Evolutionary conservation across 129 eudicot species (phyloP), one percentile per base, ranked within the genome.

Genomic region (Flaveria robusta): DNA sequence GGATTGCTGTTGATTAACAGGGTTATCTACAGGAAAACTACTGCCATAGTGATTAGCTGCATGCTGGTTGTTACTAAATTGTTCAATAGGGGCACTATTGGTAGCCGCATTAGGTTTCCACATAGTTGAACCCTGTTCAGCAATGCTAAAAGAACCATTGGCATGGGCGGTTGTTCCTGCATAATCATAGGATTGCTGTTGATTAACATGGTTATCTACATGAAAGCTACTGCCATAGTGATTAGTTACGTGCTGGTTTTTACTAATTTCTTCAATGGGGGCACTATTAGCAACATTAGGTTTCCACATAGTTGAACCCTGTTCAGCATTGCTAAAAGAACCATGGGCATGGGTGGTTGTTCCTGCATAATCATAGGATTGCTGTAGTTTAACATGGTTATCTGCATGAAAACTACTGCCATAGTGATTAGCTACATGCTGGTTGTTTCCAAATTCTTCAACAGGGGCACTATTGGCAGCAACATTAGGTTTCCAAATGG

Each of bases 381-480:
- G 84, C 31, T 88, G 96, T 74, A 84, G 91, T 58, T 67, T 77
- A 66, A 65, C 78, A 82, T 80, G 87, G 75, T 79, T 83, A 63
- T 69, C 72, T 47, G 59, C 77, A 66, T 64, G 74, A 60, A 71
- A 27, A 20, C 81, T 72, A 42, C 62, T 71, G 77, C 52, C 74
- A 59, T 55, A 51, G 29, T 80, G 72, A 74, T 77, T 85, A 23
- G 77, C 81, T 68, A 64, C 43, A 39, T 74, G 81, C 23, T 80
- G 89, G 72, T 68, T 69, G 66, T 78, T 75, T 22, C 77, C 71
- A 47, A 68, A 56, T 7, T 79, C 79, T 47, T 81, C 23, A 20
- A 52, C 12, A 49, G 80, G 50, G 11, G 76, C 66, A 63, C 41
- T 81, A 49, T 46, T 69, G 42, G 68, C 74, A 66, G 27, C 71